Percentiles rank a stretch among this genome's conserved stretches.
Evolutionary conservation across 2,329 filamentous ascomycete genomes (phyloP).

Genomic region (Teratosphaeria zuluensis): DNA sequence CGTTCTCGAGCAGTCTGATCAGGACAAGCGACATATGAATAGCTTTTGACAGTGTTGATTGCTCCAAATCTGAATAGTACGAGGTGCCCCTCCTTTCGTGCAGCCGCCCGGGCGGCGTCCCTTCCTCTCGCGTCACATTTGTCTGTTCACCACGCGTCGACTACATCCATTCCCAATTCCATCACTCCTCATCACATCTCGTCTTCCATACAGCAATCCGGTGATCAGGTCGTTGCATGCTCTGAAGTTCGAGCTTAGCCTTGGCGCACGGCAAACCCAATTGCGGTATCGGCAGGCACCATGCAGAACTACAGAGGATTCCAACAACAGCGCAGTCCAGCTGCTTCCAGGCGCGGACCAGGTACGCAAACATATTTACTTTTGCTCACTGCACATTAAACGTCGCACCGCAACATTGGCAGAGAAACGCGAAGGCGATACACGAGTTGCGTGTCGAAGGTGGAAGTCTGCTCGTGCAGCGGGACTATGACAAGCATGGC

Average conservation of each 20-base stretch:
- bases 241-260: slow-evolving; percentile 7
- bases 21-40: not conserved
- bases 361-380: slow-evolving; percentile 24
- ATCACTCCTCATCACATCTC: not conserved
- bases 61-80: not conserved
- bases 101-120: no score
- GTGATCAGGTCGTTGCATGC: not conserved
- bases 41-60: not conserved
- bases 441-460: not conserved
- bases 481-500: not conserved
- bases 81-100: not conserved
- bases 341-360: slow-evolving; percentile 32
- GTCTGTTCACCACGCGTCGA: not conserved
- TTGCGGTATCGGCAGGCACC: slow-evolving; percentile 11
- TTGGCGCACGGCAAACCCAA: slow-evolving; percentile 7
- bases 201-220: not conserved
- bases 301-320: slow-evolving; percentile 41
- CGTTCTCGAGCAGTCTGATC: not conserved
- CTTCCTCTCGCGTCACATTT: no score
- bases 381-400: not conserved
- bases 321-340: slow-evolving; percentile 26
- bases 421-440: not conserved
- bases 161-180: not conserved
- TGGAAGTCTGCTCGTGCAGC: not conserved
- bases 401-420: not conserved